Evolutionary conservation across 2,329 filamentous ascomycete species (phyloP), one percentile per base, ranked within the genome.

Genomic region (Fusarium mexicanum): DNA sequence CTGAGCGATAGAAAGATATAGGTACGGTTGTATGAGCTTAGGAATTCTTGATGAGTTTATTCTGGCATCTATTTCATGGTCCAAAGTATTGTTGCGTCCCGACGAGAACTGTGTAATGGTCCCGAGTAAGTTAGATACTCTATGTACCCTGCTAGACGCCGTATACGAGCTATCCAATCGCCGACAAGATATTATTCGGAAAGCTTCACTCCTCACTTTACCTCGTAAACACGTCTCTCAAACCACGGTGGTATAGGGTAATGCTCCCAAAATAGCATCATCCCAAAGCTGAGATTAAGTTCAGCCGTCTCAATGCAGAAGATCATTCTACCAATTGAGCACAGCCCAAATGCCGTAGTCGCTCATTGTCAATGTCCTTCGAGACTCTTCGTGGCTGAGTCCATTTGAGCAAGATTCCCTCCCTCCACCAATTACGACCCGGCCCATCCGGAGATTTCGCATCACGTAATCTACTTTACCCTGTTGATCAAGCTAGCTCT

Each of bases 381-480:
- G 38, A 38, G 48, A 43, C 31, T 40, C 10, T 54, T 54, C 3
- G 40, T 63, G 64, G 63, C 47, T 74, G 76, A 68, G 76, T 67
- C 38, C 47, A 47, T 77, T 78, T 77, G 76, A 77, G 76, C 72
- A 72, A 66, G 65, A 76, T 77, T 77, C 54, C 47, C 29, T 59
- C 26, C 29, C 29, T 46, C 24, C 44, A 54, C 72, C 76, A 75
- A 74, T 78, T 50, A 50, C 24, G 50, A 29, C 17, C 62, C 76
- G 64, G 55, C 47, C 16, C 44, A 44, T 57, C 59, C 75, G 67
- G 61, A 62, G 37, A 54, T 53, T 44, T 29, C 26, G 40, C 44
- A 76, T 76, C 74, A 77, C 76, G 76, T 77, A 78, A 78, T 77
- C 76, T 31, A 22, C 29, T 17, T 62, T 47, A 43, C 62, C 71